Base-by-base conservation (phyloP, 2,329 filamentous ascomycete genomes). In the Fusarium lateritium region DNA sequence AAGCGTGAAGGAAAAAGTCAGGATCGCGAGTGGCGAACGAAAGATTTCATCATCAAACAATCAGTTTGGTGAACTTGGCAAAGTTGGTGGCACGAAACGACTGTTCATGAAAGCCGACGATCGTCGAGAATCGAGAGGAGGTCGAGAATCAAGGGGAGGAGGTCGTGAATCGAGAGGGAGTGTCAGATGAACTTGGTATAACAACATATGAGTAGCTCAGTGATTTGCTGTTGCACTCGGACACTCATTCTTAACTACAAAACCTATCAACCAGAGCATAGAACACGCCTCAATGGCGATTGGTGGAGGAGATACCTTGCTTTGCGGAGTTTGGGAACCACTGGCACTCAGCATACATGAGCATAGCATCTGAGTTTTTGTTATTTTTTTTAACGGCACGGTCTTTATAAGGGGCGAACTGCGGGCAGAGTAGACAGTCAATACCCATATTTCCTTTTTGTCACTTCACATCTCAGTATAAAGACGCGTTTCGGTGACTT, bases 1-100 rank as follows among this genome's bases (percentile, higher is more conserved):
- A 78, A 92, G 89, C 65, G 91, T 96, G 82, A 91, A 94, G 80
- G 91, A 93, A 75, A 91, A 93, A 76, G 93, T 94, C 40, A 87
- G 91, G 62, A 85, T 89, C 46, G 91, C 89, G 63, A 92, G 90
- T 74, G 87, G 87, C 57, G 89, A 89, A 76, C 80, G 79, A 47
- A 79, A 79, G 51, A 67, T 77, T 21, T 73, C 79, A 19, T 75
- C 68, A 36, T 51, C 74, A n/a, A 68, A 71, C 24, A 57, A 70
- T 17, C 62, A 63, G 76, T 92, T 94, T 78, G 90, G 89, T 21
- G 90, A 93, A 68, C 79, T 94, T 70, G 90, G 91, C 44, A 92
- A 87, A 76, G 89, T 91, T 7, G 92, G 92, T 3, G 88, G 86
- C 9, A 94, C 92, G 17, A 92, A 92, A 81, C 86, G 92, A 71